These are phyloP conservation scores for Mycosphaerella sp. DNA, from an alignment of 2,329 filamentous ascomycete species.

Conservation along the genomic window DNA sequence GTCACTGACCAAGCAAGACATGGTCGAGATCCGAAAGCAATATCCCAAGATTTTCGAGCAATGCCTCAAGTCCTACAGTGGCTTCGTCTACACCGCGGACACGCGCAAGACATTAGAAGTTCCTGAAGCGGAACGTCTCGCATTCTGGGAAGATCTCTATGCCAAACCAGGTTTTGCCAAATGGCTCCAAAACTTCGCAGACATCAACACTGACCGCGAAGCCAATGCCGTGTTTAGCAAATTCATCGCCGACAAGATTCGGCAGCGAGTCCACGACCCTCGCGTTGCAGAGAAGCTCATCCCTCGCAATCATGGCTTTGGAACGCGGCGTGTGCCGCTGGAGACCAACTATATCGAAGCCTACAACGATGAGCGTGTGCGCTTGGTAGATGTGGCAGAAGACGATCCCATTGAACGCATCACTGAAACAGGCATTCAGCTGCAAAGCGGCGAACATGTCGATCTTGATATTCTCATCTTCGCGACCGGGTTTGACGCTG, in stretches of 20 bases:
- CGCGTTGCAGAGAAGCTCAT: conserved; percentile 46
- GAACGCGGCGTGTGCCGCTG: conserved; percentile 30
- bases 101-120: conserved; percentile 44
- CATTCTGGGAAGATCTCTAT: conserved; percentile 39
- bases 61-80: conserved; percentile 34
- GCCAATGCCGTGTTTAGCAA: conserved; percentile 40
- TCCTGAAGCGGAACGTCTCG: conserved; percentile 36
- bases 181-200: conserved; percentile 40
- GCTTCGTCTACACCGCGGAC: conserved; percentile 32
- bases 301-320: conserved; percentile 42
- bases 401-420: conserved; percentile 40
- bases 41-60: conserved; percentile 29
- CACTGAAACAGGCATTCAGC: conserved; percentile 37
- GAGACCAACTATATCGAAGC: conserved; percentile 48
- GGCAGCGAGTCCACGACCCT: conserved; percentile 39
- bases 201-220: conserved; percentile 32
- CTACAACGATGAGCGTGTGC: conserved; percentile 42
- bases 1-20: conserved; percentile 21
- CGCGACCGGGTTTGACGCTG: conserved; percentile 38
- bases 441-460: conserved; percentile 34
- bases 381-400: conserved; percentile 42
- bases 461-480: conserved; percentile 37
- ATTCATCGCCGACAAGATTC: conserved; percentile 42
- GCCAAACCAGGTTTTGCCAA: conserved; percentile 32
- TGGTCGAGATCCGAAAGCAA: conserved; percentile 23